Evolutionary conservation across 164 flowering plant species (phyloP), one percentile per base, ranked within the genome.

Genomic region (Tetracentron sinense): DNA sequence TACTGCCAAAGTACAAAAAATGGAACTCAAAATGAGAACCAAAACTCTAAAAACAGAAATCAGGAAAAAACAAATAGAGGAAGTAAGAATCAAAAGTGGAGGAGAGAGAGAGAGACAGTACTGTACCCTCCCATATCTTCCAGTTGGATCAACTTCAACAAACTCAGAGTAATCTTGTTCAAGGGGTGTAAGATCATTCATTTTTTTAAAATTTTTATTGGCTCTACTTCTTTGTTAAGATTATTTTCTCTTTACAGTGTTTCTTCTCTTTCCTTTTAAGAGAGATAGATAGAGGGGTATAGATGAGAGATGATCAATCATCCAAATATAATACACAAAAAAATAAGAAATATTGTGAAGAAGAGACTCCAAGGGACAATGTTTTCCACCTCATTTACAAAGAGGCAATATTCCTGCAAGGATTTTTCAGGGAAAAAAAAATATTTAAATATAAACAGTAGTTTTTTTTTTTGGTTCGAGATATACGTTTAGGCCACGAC

Each of bases 141-240:
- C 96, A 60, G 91, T 83, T 26, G 98, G 98, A 87, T 93, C 98
- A 79, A 90, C 90, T 81, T 93, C 98, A 49, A 81, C 89, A 75
- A 82, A 90, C 63, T 83, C 92, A 55, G 83, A 71, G 66, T 60
- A 60, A 55, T 80, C 86, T 54, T 76, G 27, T 61, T 76, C 87
- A 64, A 63, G 56, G 16, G 60, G 74, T 46, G 69, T 7, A 61
- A 38, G 67, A 65, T 75, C 81, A 79, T 74, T 73, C 88, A 79
- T 82, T 63, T 67, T 72, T 6, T 20, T n/a, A n/a, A n/a, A n/a
- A 15, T 11, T 53, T 27, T n/a, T 53, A 26, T 26, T 12, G 56
- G 31, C 25, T 26, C 31, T 3, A 26, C 16, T 27, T 53, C 27
- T 27, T 1, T 16, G 4, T 38, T 38, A 33, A 33, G n/a, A 33